Evolutionary conservation across 2,329 filamentous ascomycete genomes (phyloP).

Genomic region (Myotisia sp.): DNA sequence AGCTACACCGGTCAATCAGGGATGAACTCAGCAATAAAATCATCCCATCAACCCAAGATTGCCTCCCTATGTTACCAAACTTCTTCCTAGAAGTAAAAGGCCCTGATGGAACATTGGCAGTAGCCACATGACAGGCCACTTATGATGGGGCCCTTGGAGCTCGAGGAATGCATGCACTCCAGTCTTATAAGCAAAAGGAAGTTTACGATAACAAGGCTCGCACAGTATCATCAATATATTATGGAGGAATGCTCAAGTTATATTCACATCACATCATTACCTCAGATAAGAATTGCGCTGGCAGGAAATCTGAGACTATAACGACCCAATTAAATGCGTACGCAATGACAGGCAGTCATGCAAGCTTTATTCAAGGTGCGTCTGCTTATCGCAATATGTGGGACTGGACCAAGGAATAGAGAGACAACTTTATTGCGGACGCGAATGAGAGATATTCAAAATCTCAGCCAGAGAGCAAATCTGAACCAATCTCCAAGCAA

Average conservation of each 20-base stretch:
- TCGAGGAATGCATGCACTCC: slow-evolving; percentile 26
- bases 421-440: slow-evolving; percentile 16
- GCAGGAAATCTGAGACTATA: slow-evolving; percentile 6
- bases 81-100: slow-evolving; percentile 33
- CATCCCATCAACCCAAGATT: slow-evolving; percentile 15
- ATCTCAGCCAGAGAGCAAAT: not conserved
- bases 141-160: slow-evolving; percentile 26
- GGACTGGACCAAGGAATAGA: slow-evolving; percentile 25
- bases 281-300: not conserved
- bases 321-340: slow-evolving; percentile 15
- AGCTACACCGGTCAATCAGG: slow-evolving; percentile 18
- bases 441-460: slow-evolving; percentile 5
- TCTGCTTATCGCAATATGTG: slow-evolving; percentile 28
- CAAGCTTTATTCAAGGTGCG: slow-evolving; percentile 24
- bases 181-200: slow-evolving; percentile 20
- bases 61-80: slow-evolving; percentile 6
- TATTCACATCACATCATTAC: slow-evolving; percentile 7
- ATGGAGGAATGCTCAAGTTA: slow-evolving; percentile 7
- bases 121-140: slow-evolving; percentile 23
- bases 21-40: slow-evolving; percentile 16
- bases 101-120: slow-evolving; percentile 18
- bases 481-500: not conserved
- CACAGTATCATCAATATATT: slow-evolving; percentile 20
- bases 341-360: slow-evolving; percentile 16
- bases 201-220: slow-evolving; percentile 28